Evolutionary conservation across 1,284 basidiomycete genomes (phyloP), one percentile per base, ranked within the genome.

Genomic region (Boletus albobrunnescens): DNA sequence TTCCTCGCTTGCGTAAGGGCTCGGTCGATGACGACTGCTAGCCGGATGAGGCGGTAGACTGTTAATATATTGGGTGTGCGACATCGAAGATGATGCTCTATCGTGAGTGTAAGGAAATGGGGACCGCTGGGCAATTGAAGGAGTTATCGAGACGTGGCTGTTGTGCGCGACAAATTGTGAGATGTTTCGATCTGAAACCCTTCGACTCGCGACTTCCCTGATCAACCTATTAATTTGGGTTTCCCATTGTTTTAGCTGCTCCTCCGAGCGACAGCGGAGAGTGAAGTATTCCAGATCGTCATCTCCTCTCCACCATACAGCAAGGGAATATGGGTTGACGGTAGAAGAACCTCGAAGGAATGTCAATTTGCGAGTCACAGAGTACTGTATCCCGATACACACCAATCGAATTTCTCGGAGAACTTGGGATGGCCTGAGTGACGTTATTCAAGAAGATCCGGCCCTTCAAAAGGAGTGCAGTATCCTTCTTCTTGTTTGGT

Each of bases 381-480:
- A 28, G 44, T 17, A 36, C 38, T 33, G 36, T 17, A 13, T 19
- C n/a, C 3, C 30, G 13, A 53, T 45, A 75, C 84, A 47, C 56
- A 90, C 88, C 78, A 46, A 73, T 73, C 30, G 79, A 80, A 38
- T 75, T 72, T 55, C 78, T 77, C 32, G 79, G 74, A 20, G 77
- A 75, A 43, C 69, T 71, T 31, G 79, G 74, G 43, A 78, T 70
- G 17, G 88, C 84, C 55, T 87, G 80, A 0, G 91, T 94, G 37
- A 99, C 93, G 60, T 99, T 99, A 58, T 93, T 94, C 58, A 98
- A 78, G 70, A 98, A 99, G 57, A 99, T 99, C 28, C 96, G 83
- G 2, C 96, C 96, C 65, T 99, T 99, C 52, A 99, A 72, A 42
- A 95, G 80, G 30, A 98, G 77, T 16, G 87, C 87, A 0, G 86